These are phyloP conservation scores for Phialophora macrospora DNA, from an alignment of 2,329 filamentous ascomycete genomes.

Conservation along the genomic window DNA sequence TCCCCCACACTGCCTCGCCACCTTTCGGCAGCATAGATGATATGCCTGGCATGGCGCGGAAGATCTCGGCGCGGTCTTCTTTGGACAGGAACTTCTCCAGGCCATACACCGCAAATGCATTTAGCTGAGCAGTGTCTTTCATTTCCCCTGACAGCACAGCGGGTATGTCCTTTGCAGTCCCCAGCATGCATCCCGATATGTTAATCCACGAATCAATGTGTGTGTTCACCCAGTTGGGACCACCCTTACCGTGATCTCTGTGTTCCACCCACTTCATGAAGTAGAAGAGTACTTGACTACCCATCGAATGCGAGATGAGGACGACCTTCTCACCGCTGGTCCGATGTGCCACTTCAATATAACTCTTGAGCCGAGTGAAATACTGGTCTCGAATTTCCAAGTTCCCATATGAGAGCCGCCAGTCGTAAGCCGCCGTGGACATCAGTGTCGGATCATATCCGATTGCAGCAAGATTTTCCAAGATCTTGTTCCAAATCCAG, in stretches of 20 bases:
- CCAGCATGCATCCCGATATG: constrained; percentile 96
- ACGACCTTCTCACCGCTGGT: constrained; percentile 79
- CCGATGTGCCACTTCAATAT: constrained; percentile 83
- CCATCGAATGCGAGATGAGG: constrained; percentile 94
- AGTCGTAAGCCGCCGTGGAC: constrained; percentile 78
- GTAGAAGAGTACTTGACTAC: constrained; percentile 86
- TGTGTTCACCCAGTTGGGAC: constrained; percentile 84
- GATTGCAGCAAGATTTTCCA: constrained; percentile 93
- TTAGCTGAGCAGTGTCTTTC: constrained; percentile 96
- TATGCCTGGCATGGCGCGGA: constrained; percentile 95
- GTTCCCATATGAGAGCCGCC: constrained; percentile 88
- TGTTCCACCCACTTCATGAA: constrained; percentile 83
- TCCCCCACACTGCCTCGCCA: constrained; percentile 93
- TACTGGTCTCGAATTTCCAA: constrained; percentile 91
- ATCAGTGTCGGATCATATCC: constrained; percentile 87
- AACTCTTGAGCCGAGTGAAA: constrained; percentile 85
- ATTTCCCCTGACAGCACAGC: constrained; percentile 95
- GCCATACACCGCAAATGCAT: constrained; percentile 94
- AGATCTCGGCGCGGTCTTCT: constrained; percentile 88
- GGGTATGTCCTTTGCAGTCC: constrained; percentile 86
- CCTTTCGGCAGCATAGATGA: constrained; percentile 96
- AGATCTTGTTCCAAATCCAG: constrained; percentile 99
- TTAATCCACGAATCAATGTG: constrained; percentile 97
- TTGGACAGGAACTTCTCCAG: constrained; percentile 93
- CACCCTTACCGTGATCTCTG: constrained; percentile 76